These are phyloP conservation scores for Chaetomiaceae sp. DNA, from an alignment of 2,329 filamentous ascomycete genomes.

Conservation along the genomic window DNA sequence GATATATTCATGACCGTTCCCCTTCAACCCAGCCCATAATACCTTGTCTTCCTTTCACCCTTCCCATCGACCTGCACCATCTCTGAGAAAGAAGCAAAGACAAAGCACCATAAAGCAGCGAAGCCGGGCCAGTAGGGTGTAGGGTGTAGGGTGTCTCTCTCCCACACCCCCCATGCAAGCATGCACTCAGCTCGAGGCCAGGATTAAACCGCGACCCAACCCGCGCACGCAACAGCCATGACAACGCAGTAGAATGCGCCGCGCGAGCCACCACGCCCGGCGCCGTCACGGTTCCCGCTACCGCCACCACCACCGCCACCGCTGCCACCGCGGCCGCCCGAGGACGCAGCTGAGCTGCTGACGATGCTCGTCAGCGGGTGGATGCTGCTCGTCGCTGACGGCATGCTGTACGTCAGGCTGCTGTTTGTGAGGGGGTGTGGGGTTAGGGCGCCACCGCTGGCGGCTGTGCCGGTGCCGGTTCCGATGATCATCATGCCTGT, in stretches of 20 bases:
- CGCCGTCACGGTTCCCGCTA: background rate
- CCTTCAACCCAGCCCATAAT: too few species aligned
- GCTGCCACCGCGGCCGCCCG: background rate
- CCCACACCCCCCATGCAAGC: too few species aligned
- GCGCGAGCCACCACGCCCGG: background rate
- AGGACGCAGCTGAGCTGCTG: slow-evolving; percentile 1
- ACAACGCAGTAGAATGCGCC: slow-evolving; percentile 5
- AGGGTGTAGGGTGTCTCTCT: too few species aligned
- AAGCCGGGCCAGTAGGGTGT: too few species aligned
- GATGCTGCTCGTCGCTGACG: background rate
- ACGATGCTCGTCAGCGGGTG: background rate
- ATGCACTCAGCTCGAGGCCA: too few species aligned
- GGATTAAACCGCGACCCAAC: background rate
- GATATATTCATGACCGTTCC: too few species aligned
- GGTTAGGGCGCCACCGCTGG: background rate
- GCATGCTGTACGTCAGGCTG: slow-evolving; percentile 9
- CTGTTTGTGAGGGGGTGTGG: slow-evolving; percentile 6
- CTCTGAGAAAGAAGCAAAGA: too few species aligned
- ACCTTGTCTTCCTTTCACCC: too few species aligned
- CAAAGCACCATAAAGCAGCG: too few species aligned
- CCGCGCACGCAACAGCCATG: background rate
- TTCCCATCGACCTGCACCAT: too few species aligned
- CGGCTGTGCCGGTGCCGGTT: background rate
- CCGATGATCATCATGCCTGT: background rate
- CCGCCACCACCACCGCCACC: background rate